These are phyloP conservation scores for Actinidia arguta DNA, from an alignment of 179 eudicot species.

Conservation along the genomic window DNA sequence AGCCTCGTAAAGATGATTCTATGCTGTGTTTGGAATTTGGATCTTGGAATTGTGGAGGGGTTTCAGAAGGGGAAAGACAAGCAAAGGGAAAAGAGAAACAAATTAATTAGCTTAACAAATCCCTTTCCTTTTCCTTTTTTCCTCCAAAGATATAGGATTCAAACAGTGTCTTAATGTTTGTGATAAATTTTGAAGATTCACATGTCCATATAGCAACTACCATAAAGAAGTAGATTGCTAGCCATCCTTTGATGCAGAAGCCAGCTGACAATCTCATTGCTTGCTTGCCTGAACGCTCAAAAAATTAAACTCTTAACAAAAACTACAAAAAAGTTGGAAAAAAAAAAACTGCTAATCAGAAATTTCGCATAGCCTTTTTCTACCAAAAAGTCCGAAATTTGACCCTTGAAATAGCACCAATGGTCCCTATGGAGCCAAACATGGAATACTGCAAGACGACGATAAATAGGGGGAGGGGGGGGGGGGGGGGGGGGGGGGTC, in stretches of 20 bases:
- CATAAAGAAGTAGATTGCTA: constrained; percentile 70
- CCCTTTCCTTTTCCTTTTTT: too few relatives aligned
- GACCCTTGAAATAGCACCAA: constrained; percentile 48
- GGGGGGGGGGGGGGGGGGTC: too few relatives aligned
- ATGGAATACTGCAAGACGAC: constrained; percentile 43
- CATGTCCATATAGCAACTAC: constrained; percentile 29
- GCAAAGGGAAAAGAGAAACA: too few relatives aligned
- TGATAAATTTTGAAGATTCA: too few relatives aligned
- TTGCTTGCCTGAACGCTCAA: constrained; percentile 34
- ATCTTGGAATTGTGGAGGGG: too few relatives aligned
- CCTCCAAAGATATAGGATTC: too few relatives aligned
- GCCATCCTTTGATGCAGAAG: constrained; percentile 85
- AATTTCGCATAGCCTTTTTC: constrained; percentile 50
- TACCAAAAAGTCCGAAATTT: neutral
- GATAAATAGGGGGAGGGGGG: neutral
- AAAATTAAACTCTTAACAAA: neutral
- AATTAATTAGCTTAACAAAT: too few relatives aligned
- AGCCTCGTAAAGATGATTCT: too few relatives aligned
- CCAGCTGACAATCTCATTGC: constrained; percentile 85
- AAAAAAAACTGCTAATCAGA: neutral
- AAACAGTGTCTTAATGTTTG: too few relatives aligned
- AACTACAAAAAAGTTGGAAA: neutral
- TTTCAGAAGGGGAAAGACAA: too few relatives aligned
- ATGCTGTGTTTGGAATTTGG: too few relatives aligned
- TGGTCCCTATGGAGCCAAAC: constrained; percentile 50